These are phyloP conservation scores for Cryphonectria japonica DNA, from an alignment of 2,329 filamentous ascomycete genomes.

Conservation along the genomic window DNA sequence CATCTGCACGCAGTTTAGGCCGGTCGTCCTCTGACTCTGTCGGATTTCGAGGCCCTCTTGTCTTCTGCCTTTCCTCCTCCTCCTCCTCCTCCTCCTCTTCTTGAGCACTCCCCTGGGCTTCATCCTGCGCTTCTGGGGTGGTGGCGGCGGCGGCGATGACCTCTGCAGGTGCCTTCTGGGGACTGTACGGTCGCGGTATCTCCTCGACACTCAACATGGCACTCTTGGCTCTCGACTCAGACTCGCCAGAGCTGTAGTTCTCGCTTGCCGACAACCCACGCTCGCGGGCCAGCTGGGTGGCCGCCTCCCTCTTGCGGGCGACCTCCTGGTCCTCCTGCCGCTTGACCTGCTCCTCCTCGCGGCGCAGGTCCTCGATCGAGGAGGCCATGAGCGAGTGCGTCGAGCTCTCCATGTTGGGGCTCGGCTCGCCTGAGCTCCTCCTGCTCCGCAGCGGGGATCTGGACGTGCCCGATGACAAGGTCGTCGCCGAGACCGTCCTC, in stretches of 20 bases:
- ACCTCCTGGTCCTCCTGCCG: slow-evolving; percentile 58
- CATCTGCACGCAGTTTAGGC: neutral
- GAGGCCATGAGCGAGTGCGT: slow-evolving; percentile 43
- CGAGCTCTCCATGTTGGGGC: slow-evolving; percentile 43
- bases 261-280: slow-evolving; percentile 47
- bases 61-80: neutral
- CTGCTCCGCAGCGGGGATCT: slow-evolving; percentile 35
- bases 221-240: slow-evolving; percentile 39
- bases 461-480: slow-evolving; percentile 50
- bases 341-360: slow-evolving; percentile 51
- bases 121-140: neutral
- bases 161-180: slow-evolving; percentile 25
- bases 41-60: neutral
- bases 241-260: slow-evolving; percentile 42
- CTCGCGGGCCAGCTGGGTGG: slow-evolving; percentile 53
- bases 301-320: slow-evolving; percentile 56
- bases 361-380: slow-evolving; percentile 55
- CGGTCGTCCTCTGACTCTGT: slow-evolving; percentile 20
- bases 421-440: slow-evolving; percentile 33
- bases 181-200: slow-evolving; percentile 32
- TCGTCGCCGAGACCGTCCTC: slow-evolving; percentile 63
- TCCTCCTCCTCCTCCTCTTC: neutral
- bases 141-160: neutral
- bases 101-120: neutral
- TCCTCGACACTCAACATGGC: slow-evolving; percentile 38